Evolutionary conservation across 2,329 filamentous ascomycete genomes (phyloP).

Genomic region (Xylaria sp.): DNA sequence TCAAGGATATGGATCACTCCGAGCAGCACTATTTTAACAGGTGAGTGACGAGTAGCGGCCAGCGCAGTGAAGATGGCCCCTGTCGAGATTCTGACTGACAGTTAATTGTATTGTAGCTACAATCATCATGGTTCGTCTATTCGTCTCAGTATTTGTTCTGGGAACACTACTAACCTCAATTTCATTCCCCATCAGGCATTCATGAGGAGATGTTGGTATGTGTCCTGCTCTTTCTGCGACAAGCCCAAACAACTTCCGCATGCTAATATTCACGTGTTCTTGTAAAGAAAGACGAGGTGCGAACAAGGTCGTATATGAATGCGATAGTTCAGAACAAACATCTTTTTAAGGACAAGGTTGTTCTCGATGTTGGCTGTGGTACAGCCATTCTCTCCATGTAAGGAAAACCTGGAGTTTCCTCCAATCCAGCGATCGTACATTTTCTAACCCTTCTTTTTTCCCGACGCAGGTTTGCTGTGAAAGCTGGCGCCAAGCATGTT

Average conservation of each 20-base stretch:
- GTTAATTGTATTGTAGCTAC: conserved; percentile 69
- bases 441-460: conserved; percentile 25
- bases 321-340: conserved; percentile 97
- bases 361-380: conserved; percentile 97
- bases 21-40: conserved; percentile 99
- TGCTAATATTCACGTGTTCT: conserved; percentile 41
- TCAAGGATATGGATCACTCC: conserved; percentile 85
- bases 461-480: conserved; percentile 85
- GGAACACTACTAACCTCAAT: conserved; percentile 39
- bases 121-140: conserved; percentile 86
- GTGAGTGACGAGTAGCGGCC: conserved; percentile 56
- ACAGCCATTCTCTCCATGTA: conserved; percentile 99
- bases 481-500: conserved; percentile 96
- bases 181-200: conserved; percentile 69
- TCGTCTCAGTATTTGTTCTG: conserved; percentile 47
- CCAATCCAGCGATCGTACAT: conserved; percentile 10
- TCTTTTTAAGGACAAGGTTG: conserved; percentile 82
- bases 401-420: conserved; percentile 47
- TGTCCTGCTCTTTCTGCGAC: conserved; percentile 47
- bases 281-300: conserved; percentile 93
- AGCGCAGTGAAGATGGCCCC: conserved; percentile 7
- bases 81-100: conserved; percentile 41
- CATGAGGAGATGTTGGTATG: conserved; percentile 98
- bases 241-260: conserved; percentile 32
- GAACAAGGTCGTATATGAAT: conserved; percentile 96